These are phyloP conservation scores for Microglena sp. DNA, from an alignment of 139 green algal species.

Conservation along the genomic window DNA sequence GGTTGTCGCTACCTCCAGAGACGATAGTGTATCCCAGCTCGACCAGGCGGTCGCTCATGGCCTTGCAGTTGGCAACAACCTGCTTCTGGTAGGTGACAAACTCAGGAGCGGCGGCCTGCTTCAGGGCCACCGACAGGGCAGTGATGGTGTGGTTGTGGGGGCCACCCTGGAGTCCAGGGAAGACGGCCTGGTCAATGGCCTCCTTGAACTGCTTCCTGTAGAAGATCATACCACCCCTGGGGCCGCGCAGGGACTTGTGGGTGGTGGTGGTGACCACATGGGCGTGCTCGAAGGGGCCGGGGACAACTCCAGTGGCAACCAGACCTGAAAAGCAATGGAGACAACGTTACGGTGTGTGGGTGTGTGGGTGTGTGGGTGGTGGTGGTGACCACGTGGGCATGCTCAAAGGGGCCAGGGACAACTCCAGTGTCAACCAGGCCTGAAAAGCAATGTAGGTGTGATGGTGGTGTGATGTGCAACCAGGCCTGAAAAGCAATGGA, in stretches of 20 bases:
- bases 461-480: too few species aligned
- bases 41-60: slow-evolving; percentile 32
- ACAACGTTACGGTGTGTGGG: too few species aligned
- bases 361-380: too few species aligned
- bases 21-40: slow-evolving; percentile 87
- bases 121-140: slow-evolving; percentile 84
- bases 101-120: slow-evolving; percentile 66
- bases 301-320: slow-evolving; percentile 78
- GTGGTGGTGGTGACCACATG: slow-evolving; percentile 97
- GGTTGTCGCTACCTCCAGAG: slow-evolving; percentile 91
- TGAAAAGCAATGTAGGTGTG: too few species aligned
- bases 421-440: slow-evolving; percentile 81
- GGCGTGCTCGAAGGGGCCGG: slow-evolving; percentile 78
- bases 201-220: slow-evolving; percentile 73
- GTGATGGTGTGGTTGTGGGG: slow-evolving; percentile 97
- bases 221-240: slow-evolving; percentile 95
- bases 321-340: too few species aligned
- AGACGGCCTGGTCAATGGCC: slow-evolving; percentile 87
- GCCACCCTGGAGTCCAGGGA: slow-evolving; percentile 92
- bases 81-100: slow-evolving; percentile 92
- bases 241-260: slow-evolving; percentile 92
- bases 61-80: slow-evolving; percentile 50
- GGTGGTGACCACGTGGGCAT: slow-evolving; percentile 92
- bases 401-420: slow-evolving; percentile 78
- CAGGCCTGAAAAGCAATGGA: too few species aligned